A percentile compares a stretch with the other conserved stretches of the same genome.
phyloP scores from a whole-genome alignment of 495 filamentous ascomycete species.

The Xylaria telfairii region DNA sequence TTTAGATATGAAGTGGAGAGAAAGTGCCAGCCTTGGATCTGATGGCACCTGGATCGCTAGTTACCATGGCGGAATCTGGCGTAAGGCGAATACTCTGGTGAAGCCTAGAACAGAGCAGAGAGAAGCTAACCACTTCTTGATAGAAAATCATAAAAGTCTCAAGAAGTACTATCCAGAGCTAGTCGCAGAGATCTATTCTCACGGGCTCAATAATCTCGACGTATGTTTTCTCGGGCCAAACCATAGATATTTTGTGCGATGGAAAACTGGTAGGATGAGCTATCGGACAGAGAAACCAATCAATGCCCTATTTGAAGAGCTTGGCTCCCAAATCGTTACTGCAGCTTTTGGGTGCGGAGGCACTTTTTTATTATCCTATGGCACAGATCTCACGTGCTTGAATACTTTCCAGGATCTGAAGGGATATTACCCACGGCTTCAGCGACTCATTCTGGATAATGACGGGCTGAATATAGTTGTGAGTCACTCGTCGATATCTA shows the following conservation, averaged over 20 bases:
- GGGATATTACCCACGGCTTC: not conserved
- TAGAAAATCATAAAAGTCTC: not conserved
- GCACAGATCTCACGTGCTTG: not conserved
- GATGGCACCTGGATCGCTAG: not conserved
- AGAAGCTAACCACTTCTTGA: not conserved
- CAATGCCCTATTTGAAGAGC: not conserved
- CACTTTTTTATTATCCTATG: not conserved
- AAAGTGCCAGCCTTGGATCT: not conserved
- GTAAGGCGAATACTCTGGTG: not conserved
- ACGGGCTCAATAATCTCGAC: not conserved
- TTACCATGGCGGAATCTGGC: not conserved
- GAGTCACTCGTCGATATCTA: not conserved
- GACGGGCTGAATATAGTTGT: not conserved
- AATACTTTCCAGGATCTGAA: not conserved
- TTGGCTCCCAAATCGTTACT: not conserved
- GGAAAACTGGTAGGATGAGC: not conserved
- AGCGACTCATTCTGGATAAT: not conserved
- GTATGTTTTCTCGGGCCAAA: not conserved
- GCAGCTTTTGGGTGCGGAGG: not conserved
- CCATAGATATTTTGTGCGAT: not conserved
- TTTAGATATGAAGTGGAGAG: not conserved
- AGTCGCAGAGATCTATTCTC: not conserved
- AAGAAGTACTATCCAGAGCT: not conserved
- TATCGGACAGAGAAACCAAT: not conserved
- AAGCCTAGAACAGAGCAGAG: not conserved